Base-by-base conservation (phyloP, 2,329 filamentous ascomycete genomes). In the Talaromyces sp. region DNA sequence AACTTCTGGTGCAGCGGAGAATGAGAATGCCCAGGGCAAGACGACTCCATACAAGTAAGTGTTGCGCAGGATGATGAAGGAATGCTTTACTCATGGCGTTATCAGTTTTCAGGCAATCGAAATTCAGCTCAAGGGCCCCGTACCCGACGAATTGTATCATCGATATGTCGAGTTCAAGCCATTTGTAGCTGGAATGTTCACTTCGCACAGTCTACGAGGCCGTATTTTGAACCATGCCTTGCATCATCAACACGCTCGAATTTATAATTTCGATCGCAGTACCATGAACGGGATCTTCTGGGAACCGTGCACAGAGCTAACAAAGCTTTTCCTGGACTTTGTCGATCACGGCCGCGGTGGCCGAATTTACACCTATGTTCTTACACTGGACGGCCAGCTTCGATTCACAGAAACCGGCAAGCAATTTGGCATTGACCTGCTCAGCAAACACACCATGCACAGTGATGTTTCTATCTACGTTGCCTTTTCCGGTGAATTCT, bases 391-490 rank as follows among this genome's bases (percentile, higher is more conserved):
- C 71, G 90, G 89, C 5, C 82, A 93, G 60, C 85, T 96, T 72
- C 88, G 92, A 52, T 97, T 97, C 77, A 97, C 93, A 0, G 93
- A 97, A 76, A 98, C 93, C 0, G 93, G 93, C 33, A 95, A 95
- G 69, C 93, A 97, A 70, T 97, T 97, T 64, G 92, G 93, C 59
- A 92, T 98, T 70, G 93, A 97, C 77, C 81, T 97, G 75, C 78
- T 98, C 70, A 92, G 88, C 75, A 98, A 98, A 75, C 93, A 98
- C 76, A 96, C 92, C 44, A 96, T 98, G 92, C 93, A 98, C 78
- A 93, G 91, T 67, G 88, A 97, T 74, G 93, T 96, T 1, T 90
- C 88, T 39, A 89, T 91, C 1, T 96, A 96, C 74, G 91, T 97
- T 66, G 93, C 93, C 23, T 97, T 88, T 73, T 92, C 90, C 0